These are phyloP conservation scores for Penicillium mononematosum DNA, from an alignment of 495 filamentous ascomycete genomes.

Conservation along the genomic window DNA sequence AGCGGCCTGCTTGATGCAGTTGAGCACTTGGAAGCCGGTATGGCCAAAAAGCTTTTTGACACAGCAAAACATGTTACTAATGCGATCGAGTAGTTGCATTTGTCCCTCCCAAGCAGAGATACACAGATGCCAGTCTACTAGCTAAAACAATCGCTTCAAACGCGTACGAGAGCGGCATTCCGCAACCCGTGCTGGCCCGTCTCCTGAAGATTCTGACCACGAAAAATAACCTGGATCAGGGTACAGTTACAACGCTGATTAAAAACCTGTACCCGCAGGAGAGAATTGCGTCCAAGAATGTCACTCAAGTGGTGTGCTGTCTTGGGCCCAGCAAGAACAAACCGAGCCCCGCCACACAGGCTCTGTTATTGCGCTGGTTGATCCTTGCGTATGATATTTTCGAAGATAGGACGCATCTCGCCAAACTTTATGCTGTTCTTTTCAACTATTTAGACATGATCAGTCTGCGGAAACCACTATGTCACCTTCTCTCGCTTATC, in stretches of 20 bases:
- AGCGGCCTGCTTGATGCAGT: conserved; percentile 38
- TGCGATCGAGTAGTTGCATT: conserved; percentile 34
- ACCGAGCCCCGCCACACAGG: conserved; percentile 67
- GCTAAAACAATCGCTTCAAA: conserved; percentile 44
- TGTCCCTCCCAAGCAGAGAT: conserved; percentile 43
- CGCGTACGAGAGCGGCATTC: conserved; percentile 67
- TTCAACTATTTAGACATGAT: conserved; percentile 86
- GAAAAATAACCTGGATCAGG: conserved; percentile 72
- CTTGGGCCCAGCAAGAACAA: conserved; percentile 79
- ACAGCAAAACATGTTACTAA: conserved; percentile 12
- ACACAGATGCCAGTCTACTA: conserved; percentile 42
- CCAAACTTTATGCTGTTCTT: conserved; percentile 70
- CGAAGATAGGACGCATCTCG: conserved; percentile 62
- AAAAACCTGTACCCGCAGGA: conserved; percentile 73
- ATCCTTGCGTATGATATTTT: conserved; percentile 73
- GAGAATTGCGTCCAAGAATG: conserved; percentile 57
- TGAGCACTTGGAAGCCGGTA: conserved; percentile 47
- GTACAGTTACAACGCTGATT: conserved; percentile 61
- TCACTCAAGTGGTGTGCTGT: conserved; percentile 67
- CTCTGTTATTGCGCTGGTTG: conserved; percentile 74
- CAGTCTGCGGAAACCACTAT: conserved; percentile 53
- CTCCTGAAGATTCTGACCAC: conserved; percentile 66
- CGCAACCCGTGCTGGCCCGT: conserved; percentile 55
- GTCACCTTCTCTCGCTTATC: conserved; percentile 78
- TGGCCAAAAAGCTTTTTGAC: conserved; percentile 1